These are phyloP conservation scores for Suhomyces maxii DNA, from an alignment of 1,139 yeast species.

Conservation along the genomic window DNA sequence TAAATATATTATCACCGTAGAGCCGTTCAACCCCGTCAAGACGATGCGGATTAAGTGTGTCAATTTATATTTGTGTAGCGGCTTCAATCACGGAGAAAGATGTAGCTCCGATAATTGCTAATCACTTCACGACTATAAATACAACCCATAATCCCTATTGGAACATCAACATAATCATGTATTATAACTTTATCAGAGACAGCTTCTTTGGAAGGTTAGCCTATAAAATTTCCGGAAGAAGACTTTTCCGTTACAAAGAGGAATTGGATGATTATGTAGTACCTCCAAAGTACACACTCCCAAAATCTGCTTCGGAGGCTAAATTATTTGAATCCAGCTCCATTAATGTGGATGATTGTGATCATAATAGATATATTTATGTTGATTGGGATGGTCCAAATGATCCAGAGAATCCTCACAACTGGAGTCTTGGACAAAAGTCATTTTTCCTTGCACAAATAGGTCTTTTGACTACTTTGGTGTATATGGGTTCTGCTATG, in stretches of 20 bases:
- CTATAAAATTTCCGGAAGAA: conserved; percentile 33
- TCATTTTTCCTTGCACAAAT: conserved; percentile 37
- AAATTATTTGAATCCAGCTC: background rate
- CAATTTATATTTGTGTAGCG: no score
- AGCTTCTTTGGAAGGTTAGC: conserved; percentile 34
- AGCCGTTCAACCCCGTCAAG: no score
- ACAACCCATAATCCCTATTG: background rate
- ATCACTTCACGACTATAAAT: no score
- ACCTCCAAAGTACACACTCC: conserved; percentile 29
- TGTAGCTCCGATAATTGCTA: no score
- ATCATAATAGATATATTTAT: background rate
- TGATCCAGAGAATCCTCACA: conserved; percentile 58
- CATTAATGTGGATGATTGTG: background rate
- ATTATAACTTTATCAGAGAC: conserved; percentile 25
- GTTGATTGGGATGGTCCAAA: conserved; percentile 48
- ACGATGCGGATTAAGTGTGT: no score
- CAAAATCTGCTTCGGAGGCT: background rate
- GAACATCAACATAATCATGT: background rate
- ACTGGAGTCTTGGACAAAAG: conserved; percentile 49
- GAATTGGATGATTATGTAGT: conserved; percentile 31
- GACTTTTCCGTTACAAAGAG: conserved; percentile 29
- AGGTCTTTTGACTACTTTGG: conserved; percentile 47
- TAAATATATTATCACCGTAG: no score
- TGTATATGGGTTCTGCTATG: conserved; percentile 61
- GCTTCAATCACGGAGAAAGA: no score